Percentiles rank a stretch among this genome's conserved stretches.
These are phyloP conservation scores for Theobroma grandiflorum DNA, from an alignment of 441 rosid genomes.

Conservation along the genomic window DNA sequence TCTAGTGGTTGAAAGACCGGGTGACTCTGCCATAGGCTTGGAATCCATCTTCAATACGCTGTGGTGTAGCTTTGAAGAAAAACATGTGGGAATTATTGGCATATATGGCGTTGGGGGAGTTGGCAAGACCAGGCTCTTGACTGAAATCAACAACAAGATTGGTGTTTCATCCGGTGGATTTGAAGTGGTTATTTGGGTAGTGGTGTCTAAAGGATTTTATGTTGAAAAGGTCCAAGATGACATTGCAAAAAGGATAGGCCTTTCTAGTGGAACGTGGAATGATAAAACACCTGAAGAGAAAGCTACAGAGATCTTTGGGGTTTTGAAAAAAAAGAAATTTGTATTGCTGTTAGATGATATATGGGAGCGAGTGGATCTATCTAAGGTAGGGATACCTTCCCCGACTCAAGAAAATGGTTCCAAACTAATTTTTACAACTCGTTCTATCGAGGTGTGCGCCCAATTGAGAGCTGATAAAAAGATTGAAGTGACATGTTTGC, in stretches of 20 bases:
- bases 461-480: conserved; percentile 34
- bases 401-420: conserved; percentile 24
- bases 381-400: conserved; percentile 37
- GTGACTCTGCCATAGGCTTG: conserved; percentile 43
- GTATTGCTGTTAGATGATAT: no score
- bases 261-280: background rate
- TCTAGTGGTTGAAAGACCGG: conserved; percentile 30
- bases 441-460: conserved; percentile 43
- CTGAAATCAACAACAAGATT: conserved; percentile 48
- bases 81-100: conserved; percentile 38
- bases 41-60: conserved; percentile 37
- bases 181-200: conserved; percentile 53
- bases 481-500: conserved; percentile 32
- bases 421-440: conserved; percentile 17
- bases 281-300: conserved; percentile 26
- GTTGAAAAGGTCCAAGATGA: conserved; percentile 46
- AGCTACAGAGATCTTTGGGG: background rate
- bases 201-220: conserved; percentile 44
- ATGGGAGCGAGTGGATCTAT: conserved; percentile 14
- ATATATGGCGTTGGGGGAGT: conserved; percentile 58
- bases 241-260: conserved; percentile 39
- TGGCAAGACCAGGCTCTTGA: conserved; percentile 65
- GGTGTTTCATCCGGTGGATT: conserved; percentile 22
- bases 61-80: conserved; percentile 43
- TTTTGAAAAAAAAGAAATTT: no score